Evolutionary conservation across 306 rosid genomes (phyloP).

Genomic region (Gleditsia sinensis): DNA sequence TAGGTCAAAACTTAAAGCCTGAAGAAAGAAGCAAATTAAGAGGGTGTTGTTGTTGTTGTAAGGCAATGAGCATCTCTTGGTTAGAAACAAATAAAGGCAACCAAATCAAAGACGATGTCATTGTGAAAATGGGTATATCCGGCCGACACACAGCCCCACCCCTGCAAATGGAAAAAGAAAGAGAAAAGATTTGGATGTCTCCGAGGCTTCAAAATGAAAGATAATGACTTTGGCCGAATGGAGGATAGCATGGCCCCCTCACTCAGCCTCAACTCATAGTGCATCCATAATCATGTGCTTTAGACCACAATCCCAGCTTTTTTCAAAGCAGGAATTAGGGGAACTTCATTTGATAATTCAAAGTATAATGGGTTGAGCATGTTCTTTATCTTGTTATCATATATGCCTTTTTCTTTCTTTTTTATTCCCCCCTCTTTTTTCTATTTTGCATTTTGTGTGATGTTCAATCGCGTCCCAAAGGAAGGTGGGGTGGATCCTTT

Average conservation of each 20-base stretch:
- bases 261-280: conserved; percentile 27
- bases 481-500: not conserved
- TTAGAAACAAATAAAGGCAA: conserved; percentile 34
- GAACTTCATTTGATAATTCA: conserved; percentile 38
- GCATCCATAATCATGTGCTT: conserved; percentile 50
- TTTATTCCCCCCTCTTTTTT: not conserved
- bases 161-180: conserved; percentile 24
- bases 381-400: conserved; percentile 30
- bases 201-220: conserved; percentile 36
- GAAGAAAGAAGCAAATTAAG: no score
- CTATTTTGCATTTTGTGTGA: conserved; percentile 16
- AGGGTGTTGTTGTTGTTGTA: no score
- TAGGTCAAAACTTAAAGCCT: conserved; percentile 38
- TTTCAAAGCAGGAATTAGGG: conserved; percentile 21
- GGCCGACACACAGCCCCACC: conserved; percentile 47
- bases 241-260: conserved; percentile 40
- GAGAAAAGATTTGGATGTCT: conserved; percentile 29
- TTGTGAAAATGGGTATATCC: conserved; percentile 1
- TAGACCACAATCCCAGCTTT: conserved; percentile 45
- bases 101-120: conserved; percentile 21
- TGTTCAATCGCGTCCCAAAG: not conserved
- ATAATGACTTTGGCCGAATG: conserved; percentile 37
- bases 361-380: conserved; percentile 26
- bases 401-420: conserved; percentile 11
- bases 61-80: conserved; percentile 24